Conservation (phyloP, 352 stramenopile species). For the Globisporangium canariense region DNA sequence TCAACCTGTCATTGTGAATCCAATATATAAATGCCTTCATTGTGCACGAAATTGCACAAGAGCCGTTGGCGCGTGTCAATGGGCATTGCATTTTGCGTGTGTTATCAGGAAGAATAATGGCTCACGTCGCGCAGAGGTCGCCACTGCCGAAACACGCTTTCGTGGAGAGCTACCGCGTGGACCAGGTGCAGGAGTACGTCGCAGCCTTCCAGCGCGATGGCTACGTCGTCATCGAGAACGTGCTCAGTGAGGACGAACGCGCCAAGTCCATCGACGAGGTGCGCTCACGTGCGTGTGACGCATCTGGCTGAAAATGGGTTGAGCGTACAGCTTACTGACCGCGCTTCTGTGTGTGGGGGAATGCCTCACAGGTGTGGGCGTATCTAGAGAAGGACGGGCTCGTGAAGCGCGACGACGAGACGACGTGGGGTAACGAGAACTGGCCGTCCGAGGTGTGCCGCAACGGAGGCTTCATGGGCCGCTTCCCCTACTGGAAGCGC, state of each 20-base stretch:
- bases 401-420: constrained; percentile 37
- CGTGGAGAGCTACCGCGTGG: constrained; percentile 20
- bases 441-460: constrained; percentile 40
- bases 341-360: not conserved
- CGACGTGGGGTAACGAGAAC: constrained; percentile 44
- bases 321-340: not conserved
- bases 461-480: constrained; percentile 46
- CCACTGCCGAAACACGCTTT: not conserved
- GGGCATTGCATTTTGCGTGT: not conserved
- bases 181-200: constrained; percentile 33
- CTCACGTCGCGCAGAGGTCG: constrained; percentile 1
- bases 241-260: constrained; percentile 30
- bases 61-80: not conserved
- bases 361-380: constrained; percentile 26
- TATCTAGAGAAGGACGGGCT: constrained; percentile 42
- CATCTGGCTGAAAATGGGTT: not conserved
- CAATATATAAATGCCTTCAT: not conserved
- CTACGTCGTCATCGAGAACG: constrained; percentile 42
- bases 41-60: not conserved
- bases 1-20: not conserved
- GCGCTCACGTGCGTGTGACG: not conserved
- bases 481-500: constrained; percentile 51
- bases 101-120: constrained; percentile 15
- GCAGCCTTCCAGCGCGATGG: constrained; percentile 38
- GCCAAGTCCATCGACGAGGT: constrained; percentile 36